These are phyloP conservation scores for Gloeopeniophorella convolvens DNA, from an alignment of 768 basidiomycete species.

Conservation along the genomic window DNA sequence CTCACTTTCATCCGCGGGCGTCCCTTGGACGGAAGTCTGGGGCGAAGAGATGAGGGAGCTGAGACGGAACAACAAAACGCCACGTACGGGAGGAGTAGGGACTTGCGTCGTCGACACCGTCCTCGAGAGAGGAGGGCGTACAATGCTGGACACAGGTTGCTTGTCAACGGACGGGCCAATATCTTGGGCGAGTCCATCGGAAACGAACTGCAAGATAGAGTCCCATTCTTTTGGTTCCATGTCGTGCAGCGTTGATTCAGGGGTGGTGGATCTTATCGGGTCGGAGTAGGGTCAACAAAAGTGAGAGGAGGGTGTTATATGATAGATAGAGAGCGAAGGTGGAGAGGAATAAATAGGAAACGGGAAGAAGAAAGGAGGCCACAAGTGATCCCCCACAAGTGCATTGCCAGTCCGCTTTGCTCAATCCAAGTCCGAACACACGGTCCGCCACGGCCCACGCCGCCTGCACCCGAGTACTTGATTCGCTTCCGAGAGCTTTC, in stretches of 20 bases:
- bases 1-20: constrained; percentile 32
- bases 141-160: constrained; percentile 25
- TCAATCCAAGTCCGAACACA: no score
- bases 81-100: constrained; percentile 60
- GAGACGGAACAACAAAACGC: constrained; percentile 8
- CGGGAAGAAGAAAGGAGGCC: no score
- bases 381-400: no score
- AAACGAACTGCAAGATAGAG: constrained; percentile 54
- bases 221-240: constrained; percentile 53
- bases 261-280: no score
- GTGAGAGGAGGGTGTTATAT: no score
- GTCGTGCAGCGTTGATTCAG: not conserved
- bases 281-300: no score
- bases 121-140: constrained; percentile 16
- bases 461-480: no score
- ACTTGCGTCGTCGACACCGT: constrained; percentile 10
- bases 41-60: constrained; percentile 1
- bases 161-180: constrained; percentile 31
- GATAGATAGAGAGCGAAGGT: no score
- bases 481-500: no score
- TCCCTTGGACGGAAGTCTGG: constrained; percentile 31
- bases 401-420: no score
- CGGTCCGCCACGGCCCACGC: no score
- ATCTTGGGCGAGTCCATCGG: constrained; percentile 35
- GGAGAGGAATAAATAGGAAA: no score